phyloP scores from a whole-genome alignment of 1,284 basidiomycete species.

The Ustilago nuda region DNA sequence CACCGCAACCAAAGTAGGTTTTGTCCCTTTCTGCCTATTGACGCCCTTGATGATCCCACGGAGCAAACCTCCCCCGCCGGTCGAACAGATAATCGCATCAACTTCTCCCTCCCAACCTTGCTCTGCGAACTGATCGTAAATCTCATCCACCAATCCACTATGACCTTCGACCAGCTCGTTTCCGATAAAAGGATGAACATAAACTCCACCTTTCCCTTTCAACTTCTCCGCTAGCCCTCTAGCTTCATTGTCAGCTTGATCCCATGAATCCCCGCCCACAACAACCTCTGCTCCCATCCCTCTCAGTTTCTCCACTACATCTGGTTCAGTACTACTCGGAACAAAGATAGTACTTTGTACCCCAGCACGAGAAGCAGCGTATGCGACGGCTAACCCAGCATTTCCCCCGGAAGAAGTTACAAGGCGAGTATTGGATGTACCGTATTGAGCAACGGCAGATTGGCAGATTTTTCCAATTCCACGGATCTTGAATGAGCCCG shows the following conservation, averaged over 20 bases:
- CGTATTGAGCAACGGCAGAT: slow-evolving; percentile 5
- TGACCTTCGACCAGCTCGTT: slow-evolving; percentile 60
- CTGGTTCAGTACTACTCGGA: slow-evolving; percentile 41
- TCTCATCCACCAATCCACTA: slow-evolving; percentile 47
- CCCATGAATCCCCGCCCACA: slow-evolving; percentile 32
- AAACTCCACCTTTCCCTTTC: slow-evolving; percentile 25
- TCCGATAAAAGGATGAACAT: slow-evolving; percentile 66
- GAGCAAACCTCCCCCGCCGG: slow-evolving; percentile 39
- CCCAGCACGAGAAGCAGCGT: slow-evolving; percentile 52
- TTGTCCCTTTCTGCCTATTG: neutral
- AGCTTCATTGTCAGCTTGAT: slow-evolving; percentile 45
- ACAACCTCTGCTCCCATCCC: slow-evolving; percentile 51
- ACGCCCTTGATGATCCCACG: slow-evolving; percentile 31
- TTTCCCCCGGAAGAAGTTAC: slow-evolving; percentile 67
- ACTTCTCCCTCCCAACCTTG: neutral
- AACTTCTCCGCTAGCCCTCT: slow-evolving; percentile 22
- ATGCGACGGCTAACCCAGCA: slow-evolving; percentile 64
- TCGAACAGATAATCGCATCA: slow-evolving; percentile 30
- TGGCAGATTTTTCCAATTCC: slow-evolving; percentile 54
- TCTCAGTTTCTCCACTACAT: slow-evolving; percentile 47
- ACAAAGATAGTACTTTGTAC: slow-evolving; percentile 63
- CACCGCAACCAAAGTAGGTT: slow-evolving; percentile 40
- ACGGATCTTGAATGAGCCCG: slow-evolving; percentile 66
- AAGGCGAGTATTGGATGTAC: slow-evolving; percentile 43
- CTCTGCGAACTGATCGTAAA: slow-evolving; percentile 18